Evolutionary conservation across 2,329 filamentous ascomycete species (phyloP).

Genomic region (Calonectria honghensis): DNA sequence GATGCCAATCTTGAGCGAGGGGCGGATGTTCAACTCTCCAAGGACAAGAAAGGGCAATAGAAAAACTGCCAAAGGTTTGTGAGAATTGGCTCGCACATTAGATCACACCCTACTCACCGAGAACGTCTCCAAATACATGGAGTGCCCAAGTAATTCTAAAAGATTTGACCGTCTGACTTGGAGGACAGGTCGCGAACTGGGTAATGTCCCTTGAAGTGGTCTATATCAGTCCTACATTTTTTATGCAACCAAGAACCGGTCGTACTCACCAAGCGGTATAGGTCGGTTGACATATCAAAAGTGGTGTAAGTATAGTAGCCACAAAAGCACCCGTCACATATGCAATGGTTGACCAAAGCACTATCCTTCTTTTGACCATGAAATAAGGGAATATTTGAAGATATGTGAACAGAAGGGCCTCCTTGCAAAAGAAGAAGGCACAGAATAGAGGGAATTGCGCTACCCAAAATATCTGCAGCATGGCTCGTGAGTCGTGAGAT

Average conservation of each 20-base stretch:
- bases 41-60: conserved; percentile 15
- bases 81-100: no score
- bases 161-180: not conserved
- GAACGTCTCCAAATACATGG: not conserved
- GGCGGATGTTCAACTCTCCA: conserved; percentile 43
- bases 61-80: conserved; percentile 25
- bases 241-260: not conserved
- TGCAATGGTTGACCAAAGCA: conserved; percentile 32
- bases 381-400: conserved; percentile 42
- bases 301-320: not conserved
- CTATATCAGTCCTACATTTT: not conserved
- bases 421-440: conserved; percentile 42
- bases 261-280: not conserved
- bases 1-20: conserved; percentile 41
- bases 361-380: conserved; percentile 39
- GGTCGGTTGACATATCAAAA: not conserved
- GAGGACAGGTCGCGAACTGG: not conserved
- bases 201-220: not conserved
- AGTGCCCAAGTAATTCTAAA: not conserved
- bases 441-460: conserved; percentile 33
- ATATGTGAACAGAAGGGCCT: conserved; percentile 40
- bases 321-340: not conserved
- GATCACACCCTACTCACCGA: not conserved
- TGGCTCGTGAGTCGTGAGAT: not conserved
- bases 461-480: conserved; percentile 39